These are phyloP conservation scores for Emergomyces orientalis DNA, from an alignment of 2,329 filamentous ascomycete species.

Conservation along the genomic window DNA sequence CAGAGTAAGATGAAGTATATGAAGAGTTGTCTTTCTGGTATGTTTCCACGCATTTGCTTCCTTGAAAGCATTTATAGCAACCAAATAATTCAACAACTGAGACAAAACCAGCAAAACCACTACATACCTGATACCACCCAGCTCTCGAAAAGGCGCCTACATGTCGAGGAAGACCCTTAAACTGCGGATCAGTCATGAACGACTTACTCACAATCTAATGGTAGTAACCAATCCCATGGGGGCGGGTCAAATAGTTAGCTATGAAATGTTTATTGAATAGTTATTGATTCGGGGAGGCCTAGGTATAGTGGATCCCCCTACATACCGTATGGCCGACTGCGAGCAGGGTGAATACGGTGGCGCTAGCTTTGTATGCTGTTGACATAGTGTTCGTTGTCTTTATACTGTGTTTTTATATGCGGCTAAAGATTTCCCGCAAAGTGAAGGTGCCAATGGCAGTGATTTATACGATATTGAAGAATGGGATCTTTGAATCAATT, in stretches of 20 bases:
- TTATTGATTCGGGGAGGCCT: neutral
- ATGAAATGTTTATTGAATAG: neutral
- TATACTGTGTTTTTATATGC: neutral
- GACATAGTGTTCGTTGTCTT: neutral
- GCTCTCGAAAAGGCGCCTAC: conserved; percentile 16
- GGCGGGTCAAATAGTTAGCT: neutral
- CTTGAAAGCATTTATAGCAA: neutral
- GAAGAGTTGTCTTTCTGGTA: neutral
- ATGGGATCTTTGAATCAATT: neutral
- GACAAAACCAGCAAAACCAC: neutral
- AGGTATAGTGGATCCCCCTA: neutral
- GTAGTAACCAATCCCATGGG: neutral
- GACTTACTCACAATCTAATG: conserved; percentile 17
- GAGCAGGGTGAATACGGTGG: conserved; percentile 17
- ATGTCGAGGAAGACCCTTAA: conserved; percentile 16
- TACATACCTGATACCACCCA: conserved; percentile 24
- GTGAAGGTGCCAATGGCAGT: neutral
- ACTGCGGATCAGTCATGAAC: conserved; percentile 21
- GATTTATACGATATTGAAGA: neutral
- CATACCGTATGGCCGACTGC: conserved; percentile 22
- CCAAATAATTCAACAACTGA: neutral
- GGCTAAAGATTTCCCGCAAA: neutral
- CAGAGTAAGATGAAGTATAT: neutral
- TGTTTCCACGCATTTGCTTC: neutral
- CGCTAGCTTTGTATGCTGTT: conserved; percentile 8